Conservation (phyloP, 345 rosid species). For the Conringia planisiliqua region DNA sequence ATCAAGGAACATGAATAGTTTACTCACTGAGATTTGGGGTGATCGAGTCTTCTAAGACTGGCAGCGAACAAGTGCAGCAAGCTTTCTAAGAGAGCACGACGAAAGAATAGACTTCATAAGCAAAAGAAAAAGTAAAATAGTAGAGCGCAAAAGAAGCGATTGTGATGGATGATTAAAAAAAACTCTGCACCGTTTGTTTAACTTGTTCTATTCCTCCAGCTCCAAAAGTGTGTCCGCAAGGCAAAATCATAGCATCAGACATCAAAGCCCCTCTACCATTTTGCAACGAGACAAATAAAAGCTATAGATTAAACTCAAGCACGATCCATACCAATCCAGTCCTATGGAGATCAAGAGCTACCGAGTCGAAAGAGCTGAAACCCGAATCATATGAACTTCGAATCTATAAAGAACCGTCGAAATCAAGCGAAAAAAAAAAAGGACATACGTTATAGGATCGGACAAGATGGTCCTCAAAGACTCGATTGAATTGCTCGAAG, state of each 20-base stretch:
- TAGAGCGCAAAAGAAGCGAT: neutral
- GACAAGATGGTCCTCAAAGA: conserved; percentile 73
- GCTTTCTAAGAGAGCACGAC: conserved; percentile 30
- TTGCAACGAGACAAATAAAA: neutral
- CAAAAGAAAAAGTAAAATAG: neutral
- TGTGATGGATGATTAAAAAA: conserved; percentile 23
- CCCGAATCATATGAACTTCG: neutral
- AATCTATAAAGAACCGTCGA: neutral
- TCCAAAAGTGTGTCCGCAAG: conserved; percentile 94
- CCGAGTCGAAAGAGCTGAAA: no score
- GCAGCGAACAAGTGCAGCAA: conserved; percentile 71
- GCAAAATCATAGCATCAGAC: conserved; percentile 94
- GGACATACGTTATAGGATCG: conserved; percentile 71
- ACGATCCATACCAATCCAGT: neutral
- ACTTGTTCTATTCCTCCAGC: conserved; percentile 70
- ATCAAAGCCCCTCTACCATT: conserved; percentile 66
- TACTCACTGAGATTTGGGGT: conserved; percentile 83
- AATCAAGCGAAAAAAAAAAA: neutral
- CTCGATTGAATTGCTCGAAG: conserved; percentile 50
- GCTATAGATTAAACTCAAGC: neutral
- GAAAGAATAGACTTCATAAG: conserved; percentile 11
- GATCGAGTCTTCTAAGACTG: conserved; percentile 65
- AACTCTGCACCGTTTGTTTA: conserved; percentile 46
- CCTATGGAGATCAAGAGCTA: no score
- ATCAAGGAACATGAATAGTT: conserved; percentile 1